Evolutionary conservation across 768 basidiomycete genomes (phyloP).

Genomic region (Pleurotus tuoliensis): DNA sequence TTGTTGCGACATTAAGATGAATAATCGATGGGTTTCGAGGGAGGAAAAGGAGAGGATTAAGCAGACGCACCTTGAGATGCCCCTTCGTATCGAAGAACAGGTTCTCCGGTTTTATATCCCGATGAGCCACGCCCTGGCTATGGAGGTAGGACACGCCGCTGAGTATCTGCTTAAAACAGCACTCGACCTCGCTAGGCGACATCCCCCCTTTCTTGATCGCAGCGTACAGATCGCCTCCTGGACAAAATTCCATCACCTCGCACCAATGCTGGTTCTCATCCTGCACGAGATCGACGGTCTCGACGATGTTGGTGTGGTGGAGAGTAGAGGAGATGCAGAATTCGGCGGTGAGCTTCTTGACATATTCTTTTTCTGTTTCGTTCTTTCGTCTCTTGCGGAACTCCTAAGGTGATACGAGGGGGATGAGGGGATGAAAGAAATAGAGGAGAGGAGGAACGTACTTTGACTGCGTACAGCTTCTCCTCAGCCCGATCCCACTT

Average conservation of each 20-base stretch:
- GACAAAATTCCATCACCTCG: constrained; percentile 99
- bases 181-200: constrained; percentile 90
- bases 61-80: constrained; percentile 76
- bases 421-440: neutral
- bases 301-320: constrained; percentile 92
- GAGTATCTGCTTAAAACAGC: constrained; percentile 96
- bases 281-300: constrained; percentile 99
- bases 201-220: constrained; percentile 97
- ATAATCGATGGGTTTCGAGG: neutral
- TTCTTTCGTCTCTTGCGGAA: constrained; percentile 98
- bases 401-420: constrained; percentile 50
- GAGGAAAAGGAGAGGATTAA: constrained; percentile 8
- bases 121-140: constrained; percentile 94
- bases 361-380: constrained; percentile 98
- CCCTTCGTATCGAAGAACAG: constrained; percentile 90
- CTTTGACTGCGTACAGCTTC: constrained; percentile 98
- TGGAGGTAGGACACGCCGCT: constrained; percentile 88
- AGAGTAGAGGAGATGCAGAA: constrained; percentile 98
- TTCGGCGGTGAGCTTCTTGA: constrained; percentile 99
- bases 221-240: constrained; percentile 96
- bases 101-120: constrained; percentile 98
- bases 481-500: constrained; percentile 98
- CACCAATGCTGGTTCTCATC: constrained; percentile 97
- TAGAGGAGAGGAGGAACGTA: constrained; percentile 28
- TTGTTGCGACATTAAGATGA: too few species aligned